A percentile compares a stretch with the other conserved stretches of the same genome.
These are phyloP conservation scores for Eimeria praecox DNA, from an alignment of 169 alveolate genomes.

Conservation along the genomic window DNA sequence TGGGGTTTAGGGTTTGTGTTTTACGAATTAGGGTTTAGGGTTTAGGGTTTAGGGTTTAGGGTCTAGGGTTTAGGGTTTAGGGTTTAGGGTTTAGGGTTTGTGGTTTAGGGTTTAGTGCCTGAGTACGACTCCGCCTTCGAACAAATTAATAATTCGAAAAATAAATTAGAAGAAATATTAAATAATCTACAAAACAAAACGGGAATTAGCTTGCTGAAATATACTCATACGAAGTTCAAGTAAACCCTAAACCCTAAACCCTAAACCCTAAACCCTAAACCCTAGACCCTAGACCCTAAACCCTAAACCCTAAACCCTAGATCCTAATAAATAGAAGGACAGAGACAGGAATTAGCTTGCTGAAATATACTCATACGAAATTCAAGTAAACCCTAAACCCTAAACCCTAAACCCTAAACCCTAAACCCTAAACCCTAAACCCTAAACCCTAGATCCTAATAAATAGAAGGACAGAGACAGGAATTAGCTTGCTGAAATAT, in stretches of 20 bases:
- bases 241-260: slow-evolving; percentile 33
- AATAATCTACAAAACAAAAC: not conserved
- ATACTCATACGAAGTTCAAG: not conserved
- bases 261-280: slow-evolving; percentile 32
- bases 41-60: slow-evolving; percentile 41
- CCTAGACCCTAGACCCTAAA: too few species aligned
- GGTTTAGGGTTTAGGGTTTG: slow-evolving; percentile 8
- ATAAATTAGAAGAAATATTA: not conserved
- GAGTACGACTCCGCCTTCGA: not conserved
- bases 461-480: too few species aligned
- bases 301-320: too few species aligned
- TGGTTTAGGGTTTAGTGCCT: not conserved
- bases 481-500: not conserved
- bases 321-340: too few species aligned
- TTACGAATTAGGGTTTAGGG: too few species aligned
- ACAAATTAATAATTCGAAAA: not conserved
- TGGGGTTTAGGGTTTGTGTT: not conserved
- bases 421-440: too few species aligned
- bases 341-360: too few species aligned
- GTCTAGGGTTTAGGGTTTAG: slow-evolving; percentile 24
- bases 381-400: too few species aligned
- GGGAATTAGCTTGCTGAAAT: not conserved
- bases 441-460: too few species aligned
- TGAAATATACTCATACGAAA: too few species aligned
- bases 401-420: too few species aligned